phyloP scores from a whole-genome alignment of 108 stramenopile species.

The Parmales sp. region DNA sequence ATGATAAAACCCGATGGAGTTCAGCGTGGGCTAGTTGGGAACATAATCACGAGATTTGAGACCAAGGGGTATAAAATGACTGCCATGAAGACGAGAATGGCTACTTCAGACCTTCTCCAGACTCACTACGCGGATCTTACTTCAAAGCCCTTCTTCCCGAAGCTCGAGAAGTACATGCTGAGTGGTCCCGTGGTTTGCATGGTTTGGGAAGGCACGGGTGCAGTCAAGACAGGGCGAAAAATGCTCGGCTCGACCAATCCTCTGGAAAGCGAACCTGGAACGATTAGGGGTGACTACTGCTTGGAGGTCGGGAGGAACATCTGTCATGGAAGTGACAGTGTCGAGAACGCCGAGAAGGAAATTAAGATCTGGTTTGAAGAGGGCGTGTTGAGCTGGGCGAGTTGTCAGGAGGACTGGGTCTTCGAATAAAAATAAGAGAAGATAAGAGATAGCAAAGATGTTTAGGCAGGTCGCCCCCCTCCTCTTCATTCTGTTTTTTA shows the following conservation, averaged over 20 bases:
- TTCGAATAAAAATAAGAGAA: slow-evolving; percentile 59
- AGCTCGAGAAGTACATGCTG: slow-evolving; percentile 83
- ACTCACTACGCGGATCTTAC: slow-evolving; percentile 80
- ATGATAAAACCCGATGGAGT: slow-evolving; percentile 68
- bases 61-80: slow-evolving; percentile 74
- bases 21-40: slow-evolving; percentile 79
- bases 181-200: slow-evolving; percentile 63
- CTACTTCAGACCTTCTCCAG: slow-evolving; percentile 70
- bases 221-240: slow-evolving; percentile 77
- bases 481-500: no score
- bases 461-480: no score
- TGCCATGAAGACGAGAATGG: slow-evolving; percentile 78
- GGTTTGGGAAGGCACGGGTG: slow-evolving; percentile 90
- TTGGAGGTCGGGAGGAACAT: slow-evolving; percentile 71
- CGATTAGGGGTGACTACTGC: slow-evolving; percentile 85
- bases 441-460: no score
- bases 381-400: slow-evolving; percentile 60
- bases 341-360: slow-evolving; percentile 85
- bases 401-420: slow-evolving; percentile 63
- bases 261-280: slow-evolving; percentile 71
- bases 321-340: slow-evolving; percentile 77
- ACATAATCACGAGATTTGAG: slow-evolving; percentile 80
- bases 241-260: slow-evolving; percentile 95
- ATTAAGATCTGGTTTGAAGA: slow-evolving; percentile 88
- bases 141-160: slow-evolving; percentile 86